phyloP scores from a whole-genome alignment of 345 rosid species.

The Turritis glabra region DNA sequence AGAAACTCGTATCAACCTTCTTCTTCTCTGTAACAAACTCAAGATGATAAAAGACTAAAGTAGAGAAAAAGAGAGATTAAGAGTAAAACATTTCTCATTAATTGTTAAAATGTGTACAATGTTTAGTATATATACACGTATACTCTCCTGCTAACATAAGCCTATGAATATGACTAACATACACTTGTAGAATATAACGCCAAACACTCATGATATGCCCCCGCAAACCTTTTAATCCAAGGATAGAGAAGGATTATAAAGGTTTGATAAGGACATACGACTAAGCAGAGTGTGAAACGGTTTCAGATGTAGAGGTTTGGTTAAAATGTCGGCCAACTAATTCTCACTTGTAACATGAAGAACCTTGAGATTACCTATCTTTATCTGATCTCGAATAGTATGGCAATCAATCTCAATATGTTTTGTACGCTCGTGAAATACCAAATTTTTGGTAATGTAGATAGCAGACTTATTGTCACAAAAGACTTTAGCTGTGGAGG shows the following conservation, averaged over 20 bases:
- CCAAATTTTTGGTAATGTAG: neutral
- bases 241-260: neutral
- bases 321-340: neutral
- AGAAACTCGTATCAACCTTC: no score
- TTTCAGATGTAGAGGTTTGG: neutral
- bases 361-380: neutral
- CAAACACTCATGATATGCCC: no score
- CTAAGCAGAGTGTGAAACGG: neutral
- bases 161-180: no score
- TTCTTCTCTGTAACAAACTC: no score
- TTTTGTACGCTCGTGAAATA: neutral
- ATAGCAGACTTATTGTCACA: neutral
- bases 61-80: no score
- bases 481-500: accelerated
- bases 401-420: neutral
- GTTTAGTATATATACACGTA: no score
- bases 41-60: no score
- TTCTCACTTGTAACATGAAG: neutral
- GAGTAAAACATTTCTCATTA: no score
- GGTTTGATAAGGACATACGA: neutral
- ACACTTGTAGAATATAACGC: no score
- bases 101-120: no score
- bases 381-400: neutral
- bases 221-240: neutral
- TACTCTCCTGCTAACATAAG: no score